Conservation (phyloP, 106 monocot genomes). For the Acanthochlamys bracteata region DNA sequence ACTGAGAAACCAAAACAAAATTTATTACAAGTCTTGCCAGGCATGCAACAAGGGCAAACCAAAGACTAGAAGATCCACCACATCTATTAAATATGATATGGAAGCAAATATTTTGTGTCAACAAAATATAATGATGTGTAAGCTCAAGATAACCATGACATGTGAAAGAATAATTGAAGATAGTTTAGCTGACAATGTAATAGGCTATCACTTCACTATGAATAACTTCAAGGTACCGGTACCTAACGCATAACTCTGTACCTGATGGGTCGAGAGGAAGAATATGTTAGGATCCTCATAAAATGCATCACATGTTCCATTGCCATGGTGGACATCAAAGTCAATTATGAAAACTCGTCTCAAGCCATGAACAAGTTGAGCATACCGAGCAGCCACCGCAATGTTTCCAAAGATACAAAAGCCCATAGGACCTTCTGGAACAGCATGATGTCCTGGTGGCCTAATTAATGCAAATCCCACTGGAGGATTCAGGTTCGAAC, state of each 20-base stretch:
- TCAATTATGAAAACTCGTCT: slow-evolving; percentile 83
- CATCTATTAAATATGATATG: no score
- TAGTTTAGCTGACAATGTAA: no score
- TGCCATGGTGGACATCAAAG: slow-evolving; percentile 98
- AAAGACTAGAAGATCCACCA: no score
- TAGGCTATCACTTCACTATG: no score
- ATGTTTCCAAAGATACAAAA: slow-evolving; percentile 98
- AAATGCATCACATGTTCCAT: slow-evolving; percentile 97
- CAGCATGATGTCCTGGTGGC: slow-evolving; percentile 96
- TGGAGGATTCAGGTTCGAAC: slow-evolving; percentile 35
- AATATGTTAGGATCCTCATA: slow-evolving; percentile 98
- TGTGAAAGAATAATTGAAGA: no score
- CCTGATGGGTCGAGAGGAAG: slow-evolving; percentile 98
- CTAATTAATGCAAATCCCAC: slow-evolving; percentile 87
- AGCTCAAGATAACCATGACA: no score
- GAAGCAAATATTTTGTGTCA: no score
- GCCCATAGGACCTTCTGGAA: slow-evolving; percentile 96
- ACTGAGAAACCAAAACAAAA: no score
- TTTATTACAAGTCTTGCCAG: no score
- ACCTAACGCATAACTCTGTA: slow-evolving; percentile 12
- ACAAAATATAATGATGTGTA: no score
- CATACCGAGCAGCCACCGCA: slow-evolving; percentile 86
- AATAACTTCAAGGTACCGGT: no score
- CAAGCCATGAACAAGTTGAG: slow-evolving; percentile 66
- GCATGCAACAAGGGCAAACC: no score